Evolutionary conservation across 1,284 basidiomycete genomes (phyloP).

Genomic region (Trichosporon faecale): DNA sequence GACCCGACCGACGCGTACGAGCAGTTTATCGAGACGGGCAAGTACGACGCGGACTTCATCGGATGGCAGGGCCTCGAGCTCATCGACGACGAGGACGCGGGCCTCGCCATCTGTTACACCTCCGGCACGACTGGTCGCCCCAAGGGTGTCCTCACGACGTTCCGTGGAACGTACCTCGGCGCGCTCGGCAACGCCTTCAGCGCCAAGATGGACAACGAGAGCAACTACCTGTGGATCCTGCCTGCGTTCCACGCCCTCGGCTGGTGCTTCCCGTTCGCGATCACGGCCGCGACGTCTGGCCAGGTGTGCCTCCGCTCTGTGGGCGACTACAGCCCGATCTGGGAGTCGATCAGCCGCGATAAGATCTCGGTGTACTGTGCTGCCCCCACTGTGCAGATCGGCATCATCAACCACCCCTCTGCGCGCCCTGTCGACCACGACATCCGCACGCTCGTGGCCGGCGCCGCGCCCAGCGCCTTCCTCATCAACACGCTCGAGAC

Average conservation of each 20-base stretch:
- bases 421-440: slow-evolving; percentile 16
- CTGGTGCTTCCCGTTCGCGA: slow-evolving; percentile 26
- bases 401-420: slow-evolving; percentile 23
- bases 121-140: slow-evolving; percentile 26
- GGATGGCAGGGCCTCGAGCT: slow-evolving; percentile 24
- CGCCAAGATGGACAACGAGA: slow-evolving; percentile 27
- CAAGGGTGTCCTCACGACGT: slow-evolving; percentile 26
- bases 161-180: slow-evolving; percentile 24
- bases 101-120: slow-evolving; percentile 27
- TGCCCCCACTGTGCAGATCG: slow-evolving; percentile 26
- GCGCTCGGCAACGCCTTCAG: slow-evolving; percentile 21
- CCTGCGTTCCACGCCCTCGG: slow-evolving; percentile 27
- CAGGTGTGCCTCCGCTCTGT: slow-evolving; percentile 26
- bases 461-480: slow-evolving; percentile 21
- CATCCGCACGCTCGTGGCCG: slow-evolving; percentile 23
- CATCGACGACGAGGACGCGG: slow-evolving; percentile 25
- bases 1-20: slow-evolving; percentile 24
- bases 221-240: slow-evolving; percentile 38
- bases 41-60: slow-evolving; percentile 19
- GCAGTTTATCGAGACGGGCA: slow-evolving; percentile 21
- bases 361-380: slow-evolving; percentile 20
- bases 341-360: slow-evolving; percentile 22
- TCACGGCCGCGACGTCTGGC: slow-evolving; percentile 16
- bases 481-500: slow-evolving; percentile 27
- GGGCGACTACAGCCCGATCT: slow-evolving; percentile 25